Percentiles rank a stretch among this genome's conserved stretches.
Evolutionary conservation across 164 flowering plant species (phyloP).

Genomic region (Nelumbo lutea): DNA sequence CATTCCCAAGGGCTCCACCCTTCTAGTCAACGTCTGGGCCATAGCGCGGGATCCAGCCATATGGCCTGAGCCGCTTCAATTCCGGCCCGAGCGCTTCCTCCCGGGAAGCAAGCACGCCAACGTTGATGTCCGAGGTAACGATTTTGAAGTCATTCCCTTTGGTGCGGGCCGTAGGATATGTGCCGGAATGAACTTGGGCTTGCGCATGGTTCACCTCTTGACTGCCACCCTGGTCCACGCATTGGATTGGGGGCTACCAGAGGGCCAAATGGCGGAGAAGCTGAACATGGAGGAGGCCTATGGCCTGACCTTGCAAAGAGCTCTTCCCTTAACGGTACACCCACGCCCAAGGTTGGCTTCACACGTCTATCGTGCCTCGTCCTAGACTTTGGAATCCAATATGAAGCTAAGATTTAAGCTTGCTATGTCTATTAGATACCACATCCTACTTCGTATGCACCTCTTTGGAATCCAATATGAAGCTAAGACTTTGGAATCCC

Average conservation of each 20-base stretch:
- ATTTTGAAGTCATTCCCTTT: slow-evolving; percentile 77
- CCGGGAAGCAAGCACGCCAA: slow-evolving; percentile 51
- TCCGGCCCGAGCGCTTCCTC: slow-evolving; percentile 66
- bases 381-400: background rate
- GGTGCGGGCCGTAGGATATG: slow-evolving; percentile 92
- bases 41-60: slow-evolving; percentile 64
- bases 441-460: too few relatives aligned
- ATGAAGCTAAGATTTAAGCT: background rate
- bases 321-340: slow-evolving; percentile 46
- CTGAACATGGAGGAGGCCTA: slow-evolving; percentile 77
- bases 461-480: too few relatives aligned
- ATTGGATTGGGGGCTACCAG: slow-evolving; percentile 56
- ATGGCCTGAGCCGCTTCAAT: slow-evolving; percentile 71
- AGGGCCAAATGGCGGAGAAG: slow-evolving; percentile 40
- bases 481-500: too few relatives aligned
- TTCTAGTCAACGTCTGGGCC: slow-evolving; percentile 80
- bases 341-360: slow-evolving; percentile 46
- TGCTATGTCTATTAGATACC: too few relatives aligned
- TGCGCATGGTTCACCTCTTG: slow-evolving; percentile 63
- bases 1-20: slow-evolving; percentile 65
- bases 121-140: slow-evolving; percentile 60
- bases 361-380: slow-evolving; percentile 15
- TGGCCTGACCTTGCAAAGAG: slow-evolving; percentile 73
- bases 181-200: slow-evolving; percentile 68
- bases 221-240: slow-evolving; percentile 64